Evolutionary conservation across 2,329 filamentous ascomycete species (phyloP), one percentile per base, ranked within the genome.

Genomic region (Claviceps sp.): DNA sequence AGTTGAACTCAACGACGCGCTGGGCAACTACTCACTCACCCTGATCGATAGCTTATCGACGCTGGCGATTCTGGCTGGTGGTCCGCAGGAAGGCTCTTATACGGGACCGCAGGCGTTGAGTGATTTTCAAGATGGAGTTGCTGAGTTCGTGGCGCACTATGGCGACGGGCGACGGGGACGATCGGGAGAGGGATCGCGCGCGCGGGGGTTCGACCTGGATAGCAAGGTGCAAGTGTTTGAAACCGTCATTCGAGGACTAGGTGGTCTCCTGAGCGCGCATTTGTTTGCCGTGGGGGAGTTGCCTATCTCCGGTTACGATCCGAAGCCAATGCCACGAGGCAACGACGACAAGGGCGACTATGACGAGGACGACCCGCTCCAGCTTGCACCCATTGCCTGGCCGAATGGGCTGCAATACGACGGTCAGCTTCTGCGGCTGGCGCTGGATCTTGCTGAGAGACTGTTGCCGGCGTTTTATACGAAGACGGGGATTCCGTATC

Each of bases 191-290:
- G 91, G 91, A 3, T 73, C 77, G 52, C 76, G 88, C 56, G 82
- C 83, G 3, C 78, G 82, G 51, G 93, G 89, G 0, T 98, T 98
- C 61, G 88, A 98, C 66, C 73, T 95, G 42, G 91, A 98, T 68
- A 95, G 90, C 71, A 98, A 97, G 68, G 93, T 98, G 2, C 91
- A 98, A 69, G 88, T 98, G 40, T 98, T 98, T 62, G 93, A 98
- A 71, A 97, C 91, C 0, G 91, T 95, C 38, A 98, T 98, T 59
- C 79, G 93, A 53, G 93, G 91, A 16, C 79, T 95, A 45, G 93
- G 93, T 14, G 93, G 93, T 0, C 72, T 98, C 52, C 70, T 98
- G 57, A 96, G 90, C 62, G 89, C 91, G 2, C 93, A 98, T 69
- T 71, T 96, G 43, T 98, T 98, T 65, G 91, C 93, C 13, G 76